Conservation (phyloP, 169 alveolate species). For the Toxoplasma gondii region DNA sequence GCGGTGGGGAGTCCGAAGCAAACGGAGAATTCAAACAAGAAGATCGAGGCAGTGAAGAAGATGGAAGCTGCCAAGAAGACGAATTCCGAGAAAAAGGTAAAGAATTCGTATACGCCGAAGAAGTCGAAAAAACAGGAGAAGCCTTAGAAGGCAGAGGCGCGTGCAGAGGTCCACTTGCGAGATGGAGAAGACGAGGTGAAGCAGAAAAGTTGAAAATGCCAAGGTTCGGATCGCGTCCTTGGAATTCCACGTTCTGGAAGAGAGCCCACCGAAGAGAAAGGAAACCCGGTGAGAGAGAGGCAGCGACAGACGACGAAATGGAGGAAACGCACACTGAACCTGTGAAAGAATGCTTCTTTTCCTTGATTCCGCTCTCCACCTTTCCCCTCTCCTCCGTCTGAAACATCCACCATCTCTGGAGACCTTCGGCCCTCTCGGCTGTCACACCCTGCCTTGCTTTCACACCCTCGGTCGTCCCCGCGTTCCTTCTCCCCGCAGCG, state of each 20-base stretch:
- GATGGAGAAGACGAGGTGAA: not conserved
- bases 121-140: no score
- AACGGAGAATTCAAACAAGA: no score
- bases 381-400: not conserved
- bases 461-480: not conserved
- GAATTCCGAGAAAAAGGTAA: no score
- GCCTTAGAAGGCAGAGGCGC: not conserved
- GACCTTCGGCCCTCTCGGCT: not conserved
- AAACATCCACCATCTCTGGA: not conserved
- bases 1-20: no score
- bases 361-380: not conserved
- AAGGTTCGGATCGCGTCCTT: not conserved
- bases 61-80: no score
- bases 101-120: no score
- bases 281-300: not conserved
- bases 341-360: not conserved
- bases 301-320: not conserved
- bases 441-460: not conserved
- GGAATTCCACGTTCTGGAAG: slow-evolving; percentile 13
- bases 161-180: not conserved
- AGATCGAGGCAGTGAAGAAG: no score
- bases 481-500: not conserved
- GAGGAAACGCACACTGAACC: not conserved
- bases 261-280: slow-evolving; percentile 1
- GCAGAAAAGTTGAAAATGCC: slow-evolving; percentile 31